Percentiles rank a stretch among this genome's conserved stretches.
Conservation (phyloP, 1,284 basidiomycete species). For the Trichosporon sp. region DNA sequence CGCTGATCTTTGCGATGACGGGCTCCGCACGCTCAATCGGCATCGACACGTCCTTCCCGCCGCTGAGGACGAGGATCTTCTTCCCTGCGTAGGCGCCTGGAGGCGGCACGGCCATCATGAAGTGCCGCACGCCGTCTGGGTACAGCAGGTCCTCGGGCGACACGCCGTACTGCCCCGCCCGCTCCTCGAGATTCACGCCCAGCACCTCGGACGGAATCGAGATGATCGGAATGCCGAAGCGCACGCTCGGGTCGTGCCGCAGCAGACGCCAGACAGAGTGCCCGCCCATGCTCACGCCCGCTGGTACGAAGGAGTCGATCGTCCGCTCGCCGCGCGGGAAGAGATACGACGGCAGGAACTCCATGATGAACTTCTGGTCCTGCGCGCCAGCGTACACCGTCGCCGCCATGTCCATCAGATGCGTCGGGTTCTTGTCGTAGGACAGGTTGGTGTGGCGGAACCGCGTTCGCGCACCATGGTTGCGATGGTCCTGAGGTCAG, state of each 20-base stretch:
- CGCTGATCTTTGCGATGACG: not conserved
- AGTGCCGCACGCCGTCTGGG: conserved; percentile 48
- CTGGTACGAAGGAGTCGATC: conserved; percentile 62
- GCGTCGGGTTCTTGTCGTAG: conserved; percentile 61
- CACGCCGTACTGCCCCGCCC: conserved; percentile 38
- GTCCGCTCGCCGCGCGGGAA: conserved; percentile 65
- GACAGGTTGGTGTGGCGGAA: conserved; percentile 57
- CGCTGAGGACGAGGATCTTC: conserved; percentile 66
- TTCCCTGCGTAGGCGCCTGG: conserved; percentile 58
- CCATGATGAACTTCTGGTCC: conserved; percentile 74
- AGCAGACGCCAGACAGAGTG: conserved; percentile 9
- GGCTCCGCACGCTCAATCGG: conserved; percentile 22
- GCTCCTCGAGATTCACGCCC: conserved; percentile 54
- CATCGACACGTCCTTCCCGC: conserved; percentile 43
- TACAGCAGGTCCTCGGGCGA: conserved; percentile 58
- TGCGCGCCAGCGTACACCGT: conserved; percentile 63
- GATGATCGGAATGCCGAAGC: conserved; percentile 64
- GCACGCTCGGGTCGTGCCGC: conserved; percentile 59
- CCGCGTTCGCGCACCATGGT: conserved; percentile 64
- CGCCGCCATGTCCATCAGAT: conserved; percentile 67
- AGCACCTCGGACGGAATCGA: conserved; percentile 66
- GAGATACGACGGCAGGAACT: conserved; percentile 70
- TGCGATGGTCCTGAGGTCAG: conserved; percentile 63
- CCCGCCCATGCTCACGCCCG: conserved; percentile 54
- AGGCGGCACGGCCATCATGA: conserved; percentile 55